Conservation (phyloP, 306 rosid genomes). For the Alnus glutinosa region DNA sequence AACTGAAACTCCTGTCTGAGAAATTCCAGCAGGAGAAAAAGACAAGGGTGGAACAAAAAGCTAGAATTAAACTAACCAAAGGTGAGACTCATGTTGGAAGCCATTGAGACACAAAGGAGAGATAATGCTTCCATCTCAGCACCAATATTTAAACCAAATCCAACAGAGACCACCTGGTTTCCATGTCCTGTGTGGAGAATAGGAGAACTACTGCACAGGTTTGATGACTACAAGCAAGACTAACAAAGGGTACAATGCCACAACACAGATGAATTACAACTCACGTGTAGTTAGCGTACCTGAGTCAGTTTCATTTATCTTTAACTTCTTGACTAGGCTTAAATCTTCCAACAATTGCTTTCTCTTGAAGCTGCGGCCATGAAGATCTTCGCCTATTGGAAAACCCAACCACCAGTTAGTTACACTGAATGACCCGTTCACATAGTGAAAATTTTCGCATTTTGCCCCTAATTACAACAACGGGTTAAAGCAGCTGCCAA, state of each 20-base stretch:
- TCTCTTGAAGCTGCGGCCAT: constrained; percentile 56
- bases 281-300: constrained; percentile 31
- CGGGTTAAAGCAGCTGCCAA: too few species aligned
- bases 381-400: constrained; percentile 26
- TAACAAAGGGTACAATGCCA: background rate
- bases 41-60: background rate
- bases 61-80: background rate
- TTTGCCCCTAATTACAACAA: too few species aligned
- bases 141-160: background rate
- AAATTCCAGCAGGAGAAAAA: background rate
- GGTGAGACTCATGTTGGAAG: background rate
- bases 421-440: background rate
- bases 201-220: background rate
- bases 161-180: background rate
- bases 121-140: background rate
- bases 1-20: background rate
- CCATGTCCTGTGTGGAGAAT: background rate
- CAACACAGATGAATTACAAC: background rate
- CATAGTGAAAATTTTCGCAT: background rate
- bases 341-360: constrained; percentile 51
- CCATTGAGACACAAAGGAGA: background rate
- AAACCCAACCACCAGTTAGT: background rate
- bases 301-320: constrained; percentile 52
- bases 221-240: background rate
- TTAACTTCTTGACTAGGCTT: constrained; percentile 60